Percentiles rank a stretch among this genome's conserved stretches.
phyloP scores from a whole-genome alignment of 805 yeast species.

The Torulaspora delbrueckii region DNA sequence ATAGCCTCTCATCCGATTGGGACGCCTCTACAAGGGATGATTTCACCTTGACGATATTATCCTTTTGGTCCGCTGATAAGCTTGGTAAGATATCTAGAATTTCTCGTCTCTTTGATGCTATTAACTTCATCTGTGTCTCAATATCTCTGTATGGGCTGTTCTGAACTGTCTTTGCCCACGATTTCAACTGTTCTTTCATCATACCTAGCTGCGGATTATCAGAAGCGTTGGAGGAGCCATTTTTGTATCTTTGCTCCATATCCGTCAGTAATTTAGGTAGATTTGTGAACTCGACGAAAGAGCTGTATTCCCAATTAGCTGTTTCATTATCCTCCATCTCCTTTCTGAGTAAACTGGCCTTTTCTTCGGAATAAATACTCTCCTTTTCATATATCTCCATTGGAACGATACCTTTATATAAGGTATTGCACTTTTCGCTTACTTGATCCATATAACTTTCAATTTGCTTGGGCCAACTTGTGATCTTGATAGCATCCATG shows the following conservation, averaged over 20 bases:
- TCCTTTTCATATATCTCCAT: slow-evolving; percentile 80
- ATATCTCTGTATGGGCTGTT: slow-evolving; percentile 30
- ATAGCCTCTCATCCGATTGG: slow-evolving; percentile 51
- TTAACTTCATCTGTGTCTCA: slow-evolving; percentile 36
- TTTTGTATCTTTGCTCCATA: slow-evolving; percentile 38
- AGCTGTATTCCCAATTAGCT: slow-evolving; percentile 70
- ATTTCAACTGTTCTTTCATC: slow-evolving; percentile 31
- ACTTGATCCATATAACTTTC: slow-evolving; percentile 36
- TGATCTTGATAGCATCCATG: slow-evolving; percentile 59
- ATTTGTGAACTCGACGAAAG: slow-evolving; percentile 75
- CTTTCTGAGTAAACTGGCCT: slow-evolving; percentile 66
- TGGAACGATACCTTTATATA: slow-evolving; percentile 79
- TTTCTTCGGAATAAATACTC: slow-evolving; percentile 84
- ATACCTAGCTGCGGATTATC: slow-evolving; percentile 23
- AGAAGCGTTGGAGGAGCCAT: slow-evolving; percentile 27
- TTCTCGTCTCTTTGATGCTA: slow-evolving; percentile 32
- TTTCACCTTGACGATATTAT: slow-evolving; percentile 53
- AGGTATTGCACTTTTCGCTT: slow-evolving; percentile 40
- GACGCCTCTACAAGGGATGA: slow-evolving; percentile 59
- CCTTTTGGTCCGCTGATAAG: slow-evolving; percentile 43
- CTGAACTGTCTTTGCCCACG: slow-evolving; percentile 28
- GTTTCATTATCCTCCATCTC: slow-evolving; percentile 72
- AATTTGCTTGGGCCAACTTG: slow-evolving; percentile 63
- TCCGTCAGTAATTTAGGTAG: slow-evolving; percentile 63
- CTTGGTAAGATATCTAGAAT: slow-evolving; percentile 34